These are phyloP conservation scores for Cotoneaster glaucophyllus DNA, from an alignment of 306 rosid genomes.

Conservation along the genomic window DNA sequence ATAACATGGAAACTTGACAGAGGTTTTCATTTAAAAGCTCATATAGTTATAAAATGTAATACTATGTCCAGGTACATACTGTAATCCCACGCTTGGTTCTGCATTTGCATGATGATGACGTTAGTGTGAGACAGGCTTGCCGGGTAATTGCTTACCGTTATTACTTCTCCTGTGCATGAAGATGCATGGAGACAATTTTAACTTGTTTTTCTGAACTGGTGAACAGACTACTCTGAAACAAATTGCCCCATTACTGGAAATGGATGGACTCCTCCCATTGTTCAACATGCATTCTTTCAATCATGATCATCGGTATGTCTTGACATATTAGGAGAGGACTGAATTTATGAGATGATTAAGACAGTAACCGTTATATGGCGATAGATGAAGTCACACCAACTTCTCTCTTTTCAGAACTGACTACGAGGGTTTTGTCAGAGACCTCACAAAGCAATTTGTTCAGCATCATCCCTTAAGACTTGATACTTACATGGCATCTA, in stretches of 20 bases:
- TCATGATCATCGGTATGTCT: constrained; percentile 76
- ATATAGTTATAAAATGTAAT: neutral
- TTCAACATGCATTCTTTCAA: constrained; percentile 62
- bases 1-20: neutral
- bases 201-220: constrained; percentile 11
- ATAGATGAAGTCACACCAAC: neutral
- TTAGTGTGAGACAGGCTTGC: constrained; percentile 74
- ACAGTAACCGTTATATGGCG: neutral
- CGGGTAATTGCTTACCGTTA: constrained; percentile 58
- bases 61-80: constrained; percentile 58
- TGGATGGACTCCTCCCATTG: constrained; percentile 43
- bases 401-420: constrained; percentile 52
- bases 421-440: constrained; percentile 75
- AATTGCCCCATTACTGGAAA: constrained; percentile 64
- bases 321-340: constrained; percentile 1
- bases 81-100: constrained; percentile 81
- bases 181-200: constrained; percentile 5
- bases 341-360: constrained; percentile 9
- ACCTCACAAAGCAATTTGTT: constrained; percentile 63
- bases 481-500: constrained; percentile 71
- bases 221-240: constrained; percentile 62
- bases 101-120: constrained; percentile 79
- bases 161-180: constrained; percentile 16
- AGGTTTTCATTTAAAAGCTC: neutral
- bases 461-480: constrained; percentile 76